Evolutionary conservation across 2,329 filamentous ascomycete species (phyloP), one percentile per base, ranked within the genome.

Genomic region (Trichoderma harzianum): DNA sequence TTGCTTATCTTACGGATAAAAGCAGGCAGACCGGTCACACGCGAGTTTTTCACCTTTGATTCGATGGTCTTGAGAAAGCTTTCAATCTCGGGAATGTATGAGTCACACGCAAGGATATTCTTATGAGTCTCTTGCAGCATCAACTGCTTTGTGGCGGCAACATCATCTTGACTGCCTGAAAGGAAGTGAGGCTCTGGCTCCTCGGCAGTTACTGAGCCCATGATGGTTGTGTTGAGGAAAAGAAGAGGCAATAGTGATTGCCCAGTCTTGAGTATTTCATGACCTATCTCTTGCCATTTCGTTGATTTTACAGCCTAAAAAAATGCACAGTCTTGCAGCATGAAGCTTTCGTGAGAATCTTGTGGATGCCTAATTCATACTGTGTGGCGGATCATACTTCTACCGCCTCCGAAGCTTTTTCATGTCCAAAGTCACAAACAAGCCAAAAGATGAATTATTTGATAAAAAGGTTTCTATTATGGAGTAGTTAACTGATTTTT

Each of bases 1-100:
- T 69, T 67, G 34, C 72, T 71, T 16, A 78, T 53, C 18, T 73
- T 66, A 67, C 76, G 75, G 55, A 77, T 60, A 53, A 76, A 77
- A 2, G 74, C 47, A 3, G 76, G 73, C 21, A 79, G 63, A 16
- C 78, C 77, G 0, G 77, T 78, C 26, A 63, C 28, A 11, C 65
- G 68, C 8, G 71, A 47, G 5, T 26, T 72, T 39, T 73, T 74
- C 36, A 36, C 26, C 18, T 68, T 73, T 53, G 61, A 36, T 7
- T 43, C 39, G 16, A 77, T 36, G n/a, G 61, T 36, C 18, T 30
- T 55, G 14, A 75, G 70, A 10, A 77, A 71, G 5, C 26, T 55
- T 69, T 75, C 74, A 21, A 77, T 34, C 62, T 77, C 76, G n/a
- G 74, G 70, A 5, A 75, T 63, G 30, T 65, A 74, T 4, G 72